These are phyloP conservation scores for Exophiala spinifera DNA, from an alignment of 2,329 filamentous ascomycete genomes.

Conservation along the genomic window DNA sequence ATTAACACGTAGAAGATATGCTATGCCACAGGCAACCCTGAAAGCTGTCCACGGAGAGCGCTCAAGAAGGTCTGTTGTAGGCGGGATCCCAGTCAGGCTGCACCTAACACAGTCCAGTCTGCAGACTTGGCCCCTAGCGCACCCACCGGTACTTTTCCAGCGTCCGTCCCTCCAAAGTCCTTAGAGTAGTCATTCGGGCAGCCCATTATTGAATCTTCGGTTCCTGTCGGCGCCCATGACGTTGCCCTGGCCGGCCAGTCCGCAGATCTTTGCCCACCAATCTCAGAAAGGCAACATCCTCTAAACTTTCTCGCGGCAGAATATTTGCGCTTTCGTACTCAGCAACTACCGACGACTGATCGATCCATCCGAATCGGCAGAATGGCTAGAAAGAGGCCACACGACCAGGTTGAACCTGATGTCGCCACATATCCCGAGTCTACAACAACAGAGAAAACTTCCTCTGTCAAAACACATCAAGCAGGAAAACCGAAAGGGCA, in stretches of 20 bases:
- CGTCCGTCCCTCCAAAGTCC: background rate
- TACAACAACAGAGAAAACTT: background rate
- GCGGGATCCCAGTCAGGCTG: background rate
- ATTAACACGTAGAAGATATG: background rate
- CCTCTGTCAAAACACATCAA: background rate
- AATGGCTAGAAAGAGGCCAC: constrained; percentile 27
- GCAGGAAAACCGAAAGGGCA: constrained; percentile 19
- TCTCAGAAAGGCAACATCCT: background rate
- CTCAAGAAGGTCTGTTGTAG: background rate
- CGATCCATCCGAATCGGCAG: background rate
- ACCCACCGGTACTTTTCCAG: background rate
- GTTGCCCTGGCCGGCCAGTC: background rate
- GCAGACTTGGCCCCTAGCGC: background rate
- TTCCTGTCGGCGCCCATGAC: constrained; percentile 3
- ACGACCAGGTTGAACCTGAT: constrained; percentile 13
- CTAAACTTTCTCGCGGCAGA: background rate
- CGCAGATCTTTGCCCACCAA: constrained; percentile 5
- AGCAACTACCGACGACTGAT: background rate
- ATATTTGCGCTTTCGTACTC: background rate
- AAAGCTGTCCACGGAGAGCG: constrained; percentile 1
- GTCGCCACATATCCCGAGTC: background rate
- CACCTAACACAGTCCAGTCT: background rate
- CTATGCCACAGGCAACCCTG: background rate
- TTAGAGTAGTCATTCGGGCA: background rate
- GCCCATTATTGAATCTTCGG: background rate